These are phyloP conservation scores for Neurospora sp. DNA, from an alignment of 2,329 filamentous ascomycete species.

Conservation along the genomic window DNA sequence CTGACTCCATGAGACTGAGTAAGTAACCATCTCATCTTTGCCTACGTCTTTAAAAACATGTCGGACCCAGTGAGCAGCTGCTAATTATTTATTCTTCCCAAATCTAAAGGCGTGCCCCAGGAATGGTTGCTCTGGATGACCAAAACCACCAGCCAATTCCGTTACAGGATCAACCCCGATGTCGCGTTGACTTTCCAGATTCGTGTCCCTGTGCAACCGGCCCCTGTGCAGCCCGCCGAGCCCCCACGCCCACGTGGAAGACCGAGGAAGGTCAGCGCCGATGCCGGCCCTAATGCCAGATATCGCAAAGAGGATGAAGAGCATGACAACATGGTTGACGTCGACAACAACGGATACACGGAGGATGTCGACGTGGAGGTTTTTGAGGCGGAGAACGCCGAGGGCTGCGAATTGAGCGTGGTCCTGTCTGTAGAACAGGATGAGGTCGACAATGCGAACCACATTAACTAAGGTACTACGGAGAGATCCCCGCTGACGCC, in stretches of 20 bases:
- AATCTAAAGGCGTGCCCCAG: background rate
- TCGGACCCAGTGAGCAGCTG: background rate
- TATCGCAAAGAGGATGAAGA: too few species aligned
- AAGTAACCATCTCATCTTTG: background rate
- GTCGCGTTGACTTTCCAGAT: background rate
- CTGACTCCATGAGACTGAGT: background rate
- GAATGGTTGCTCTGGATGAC: background rate
- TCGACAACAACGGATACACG: background rate
- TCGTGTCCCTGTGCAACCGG: background rate
- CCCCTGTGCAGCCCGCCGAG: background rate
- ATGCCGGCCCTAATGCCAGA: background rate
- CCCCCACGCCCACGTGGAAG: background rate
- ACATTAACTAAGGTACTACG: background rate
- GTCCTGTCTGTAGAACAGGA: background rate
- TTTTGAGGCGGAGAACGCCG: background rate
- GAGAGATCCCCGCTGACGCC: background rate
- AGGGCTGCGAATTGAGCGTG: background rate
- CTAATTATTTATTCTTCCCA: too few species aligned
- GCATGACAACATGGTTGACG: background rate
- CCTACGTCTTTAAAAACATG: background rate
- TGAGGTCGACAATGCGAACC: background rate
- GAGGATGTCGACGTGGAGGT: background rate
- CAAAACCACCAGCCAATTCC: background rate
- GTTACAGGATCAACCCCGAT: background rate
- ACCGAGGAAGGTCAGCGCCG: background rate